Evolutionary conservation across 2,329 filamentous ascomycete genomes (phyloP).

Genomic region (Cytospora chrysosperma): DNA sequence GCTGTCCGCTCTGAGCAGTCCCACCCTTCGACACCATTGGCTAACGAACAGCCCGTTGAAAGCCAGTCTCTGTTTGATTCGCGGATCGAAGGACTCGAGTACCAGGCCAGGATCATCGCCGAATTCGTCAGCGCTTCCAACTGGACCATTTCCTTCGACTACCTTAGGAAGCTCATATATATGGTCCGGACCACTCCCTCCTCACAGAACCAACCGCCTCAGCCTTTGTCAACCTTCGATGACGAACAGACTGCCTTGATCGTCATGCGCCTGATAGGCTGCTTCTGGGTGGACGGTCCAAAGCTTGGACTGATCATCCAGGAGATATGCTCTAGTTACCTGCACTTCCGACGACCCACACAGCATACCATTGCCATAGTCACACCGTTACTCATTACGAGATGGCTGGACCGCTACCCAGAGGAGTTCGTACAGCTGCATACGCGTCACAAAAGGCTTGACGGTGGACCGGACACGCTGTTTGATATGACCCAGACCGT

Average conservation of each 20-base stretch:
- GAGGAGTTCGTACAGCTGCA: constrained; percentile 65
- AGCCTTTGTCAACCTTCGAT: constrained; percentile 41
- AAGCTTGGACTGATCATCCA: constrained; percentile 63
- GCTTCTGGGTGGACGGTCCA: constrained; percentile 62
- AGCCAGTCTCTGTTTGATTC: constrained; percentile 34
- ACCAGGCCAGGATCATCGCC: constrained; percentile 54
- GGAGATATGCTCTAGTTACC: constrained; percentile 65
- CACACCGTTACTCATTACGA: constrained; percentile 60
- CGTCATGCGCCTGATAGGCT: constrained; percentile 58
- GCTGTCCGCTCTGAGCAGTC: constrained; percentile 31
- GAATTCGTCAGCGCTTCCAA: constrained; percentile 66
- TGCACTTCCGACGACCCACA: constrained; percentile 63
- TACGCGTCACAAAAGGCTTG: constrained; percentile 58
- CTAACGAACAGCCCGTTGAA: constrained; percentile 38
- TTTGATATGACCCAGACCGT: constrained; percentile 68
- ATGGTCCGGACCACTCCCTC: constrained; percentile 46
- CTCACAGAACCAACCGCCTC: constrained; percentile 39
- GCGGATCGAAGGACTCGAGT: constrained; percentile 50
- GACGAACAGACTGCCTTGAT: constrained; percentile 55
- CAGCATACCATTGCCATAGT: constrained; percentile 64
- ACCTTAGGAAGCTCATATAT: constrained; percentile 53
- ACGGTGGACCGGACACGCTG: constrained; percentile 63
- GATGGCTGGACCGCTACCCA: constrained; percentile 66
- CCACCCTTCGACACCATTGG: constrained; percentile 27
- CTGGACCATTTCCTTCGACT: constrained; percentile 60